A percentile compares a stretch with the other conserved stretches of the same genome.
These are phyloP conservation scores for Saxispiralis lemnorum DNA, from an alignment of 495 filamentous ascomycete genomes.

Conservation along the genomic window DNA sequence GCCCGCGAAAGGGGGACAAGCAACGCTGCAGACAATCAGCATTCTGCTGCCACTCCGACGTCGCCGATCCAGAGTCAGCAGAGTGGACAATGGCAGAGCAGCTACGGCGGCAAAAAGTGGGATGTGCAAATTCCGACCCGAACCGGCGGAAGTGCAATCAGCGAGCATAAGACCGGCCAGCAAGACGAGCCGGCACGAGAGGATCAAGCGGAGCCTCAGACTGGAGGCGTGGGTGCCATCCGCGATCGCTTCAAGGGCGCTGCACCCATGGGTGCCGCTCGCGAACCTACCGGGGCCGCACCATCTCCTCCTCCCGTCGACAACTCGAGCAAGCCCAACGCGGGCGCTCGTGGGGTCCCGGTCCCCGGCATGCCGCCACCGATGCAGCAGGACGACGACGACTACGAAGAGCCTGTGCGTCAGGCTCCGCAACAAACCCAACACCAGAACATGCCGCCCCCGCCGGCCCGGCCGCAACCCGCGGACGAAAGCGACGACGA, in stretches of 20 bases:
- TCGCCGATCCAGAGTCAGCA: slow-evolving; percentile 44
- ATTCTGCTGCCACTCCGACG: slow-evolving; percentile 23
- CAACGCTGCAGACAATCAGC: slow-evolving; percentile 25
- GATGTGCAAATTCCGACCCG: slow-evolving; percentile 57
- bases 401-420: slow-evolving; percentile 30
- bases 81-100: slow-evolving; percentile 75
- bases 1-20: slow-evolving; percentile 50
- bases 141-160: slow-evolving; percentile 43
- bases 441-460: slow-evolving; percentile 33
- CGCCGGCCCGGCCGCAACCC: slow-evolving; percentile 32
- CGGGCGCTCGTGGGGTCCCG: slow-evolving; percentile 40
- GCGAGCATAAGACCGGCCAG: slow-evolving; percentile 24
- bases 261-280: slow-evolving; percentile 43
- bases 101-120: slow-evolving; percentile 77
- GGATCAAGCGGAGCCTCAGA: slow-evolving; percentile 31
- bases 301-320: slow-evolving; percentile 47
- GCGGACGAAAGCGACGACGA: slow-evolving; percentile 28
- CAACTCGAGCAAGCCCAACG: slow-evolving; percentile 41
- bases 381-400: slow-evolving; percentile 34
- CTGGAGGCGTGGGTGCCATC: slow-evolving; percentile 47
- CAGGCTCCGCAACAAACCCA: no score
- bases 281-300: slow-evolving; percentile 30
- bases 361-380: slow-evolving; percentile 56
- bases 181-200: slow-evolving; percentile 28
- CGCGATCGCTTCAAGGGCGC: slow-evolving; percentile 61